Conservation (phyloP, 306 rosid genomes). For the Gleditsia sinensis region DNA sequence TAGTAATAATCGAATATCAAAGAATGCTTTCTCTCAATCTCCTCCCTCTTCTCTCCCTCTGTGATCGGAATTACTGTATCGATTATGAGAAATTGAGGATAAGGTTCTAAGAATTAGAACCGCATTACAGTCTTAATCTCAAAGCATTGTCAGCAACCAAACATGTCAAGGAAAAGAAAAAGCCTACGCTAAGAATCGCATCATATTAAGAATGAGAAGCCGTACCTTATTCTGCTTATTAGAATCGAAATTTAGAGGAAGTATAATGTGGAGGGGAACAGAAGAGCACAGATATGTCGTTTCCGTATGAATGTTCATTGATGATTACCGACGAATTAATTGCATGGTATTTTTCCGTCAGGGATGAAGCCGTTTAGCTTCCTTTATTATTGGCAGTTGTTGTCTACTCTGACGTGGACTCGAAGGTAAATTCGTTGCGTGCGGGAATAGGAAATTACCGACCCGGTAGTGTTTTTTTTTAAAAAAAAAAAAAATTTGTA, state of each 20-base stretch:
- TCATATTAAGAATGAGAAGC: neutral
- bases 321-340: neutral
- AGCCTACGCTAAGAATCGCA: neutral
- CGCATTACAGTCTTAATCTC: neutral
- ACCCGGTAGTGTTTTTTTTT: neutral
- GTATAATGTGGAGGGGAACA: neutral
- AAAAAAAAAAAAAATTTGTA: too few relatives aligned
- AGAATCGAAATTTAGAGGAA: neutral
- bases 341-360: neutral
- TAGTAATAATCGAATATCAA: neutral
- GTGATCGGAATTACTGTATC: neutral
- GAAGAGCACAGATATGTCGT: neutral
- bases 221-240: neutral
- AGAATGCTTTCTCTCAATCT: neutral
- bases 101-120: neutral
- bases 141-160: neutral
- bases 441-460: neutral
- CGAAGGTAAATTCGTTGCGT: neutral
- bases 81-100: neutral
- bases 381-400: neutral
- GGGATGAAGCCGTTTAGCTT: neutral
- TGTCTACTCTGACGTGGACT: neutral
- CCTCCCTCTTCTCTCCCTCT: neutral
- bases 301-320: constrained; percentile 10
- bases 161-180: neutral